Conservation (phyloP, 768 basidiomycete genomes). For the Russula emetica region DNA sequence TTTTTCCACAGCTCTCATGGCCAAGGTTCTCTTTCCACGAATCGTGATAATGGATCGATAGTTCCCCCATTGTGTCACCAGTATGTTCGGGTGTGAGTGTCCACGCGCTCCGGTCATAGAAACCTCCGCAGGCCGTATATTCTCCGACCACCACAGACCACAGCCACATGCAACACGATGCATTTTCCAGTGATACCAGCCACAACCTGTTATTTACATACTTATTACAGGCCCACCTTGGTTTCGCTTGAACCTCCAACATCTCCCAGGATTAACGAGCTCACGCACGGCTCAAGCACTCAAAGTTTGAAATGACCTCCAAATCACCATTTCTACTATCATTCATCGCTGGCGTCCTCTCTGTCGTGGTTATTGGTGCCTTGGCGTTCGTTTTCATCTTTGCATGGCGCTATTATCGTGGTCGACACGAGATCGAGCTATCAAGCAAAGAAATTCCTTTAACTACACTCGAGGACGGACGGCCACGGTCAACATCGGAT, state of each 20-base stretch:
- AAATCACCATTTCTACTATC: constrained; percentile 11
- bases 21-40: background rate
- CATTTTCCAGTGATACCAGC: background rate
- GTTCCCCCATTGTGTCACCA: background rate
- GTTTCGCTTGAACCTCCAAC: background rate
- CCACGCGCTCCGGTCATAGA: background rate
- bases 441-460: constrained; percentile 5
- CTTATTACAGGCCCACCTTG: background rate
- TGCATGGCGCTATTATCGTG: constrained; percentile 1
- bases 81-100: background rate
- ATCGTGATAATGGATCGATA: background rate
- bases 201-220: background rate
- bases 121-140: background rate
- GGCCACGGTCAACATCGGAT: too few relatives aligned
- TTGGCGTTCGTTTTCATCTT: constrained; percentile 3
- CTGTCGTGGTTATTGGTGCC: background rate
- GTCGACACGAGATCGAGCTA: background rate
- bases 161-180: background rate
- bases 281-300: background rate
- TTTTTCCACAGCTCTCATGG: background rate
- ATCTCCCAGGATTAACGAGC: constrained; percentile 10
- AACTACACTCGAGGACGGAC: constrained; percentile 17
- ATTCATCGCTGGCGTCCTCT: constrained; percentile 11
- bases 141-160: constrained; percentile 10
- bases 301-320: constrained; percentile 4